These are phyloP conservation scores for Trebouxia sp. DNA, from an alignment of 139 green algal genomes.

Conservation along the genomic window DNA sequence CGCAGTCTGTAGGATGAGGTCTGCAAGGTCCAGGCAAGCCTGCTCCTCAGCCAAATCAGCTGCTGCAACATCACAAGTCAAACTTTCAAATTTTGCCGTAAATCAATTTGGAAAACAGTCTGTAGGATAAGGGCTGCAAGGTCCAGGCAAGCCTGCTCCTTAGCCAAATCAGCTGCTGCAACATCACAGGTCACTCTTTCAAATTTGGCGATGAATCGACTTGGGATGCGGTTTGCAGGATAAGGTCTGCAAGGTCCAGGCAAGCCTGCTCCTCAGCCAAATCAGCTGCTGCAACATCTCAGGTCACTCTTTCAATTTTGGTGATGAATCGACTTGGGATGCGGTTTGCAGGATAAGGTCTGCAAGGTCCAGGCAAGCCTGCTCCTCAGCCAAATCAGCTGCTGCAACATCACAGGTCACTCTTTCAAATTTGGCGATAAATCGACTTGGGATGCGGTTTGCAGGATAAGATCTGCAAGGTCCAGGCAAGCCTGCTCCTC, in stretches of 20 bases:
- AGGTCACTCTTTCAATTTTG: too few relatives aligned
- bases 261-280: constrained; percentile 31
- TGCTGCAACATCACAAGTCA: constrained; percentile 28
- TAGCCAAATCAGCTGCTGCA: constrained; percentile 25
- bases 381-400: constrained; percentile 28
- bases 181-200: too few relatives aligned
- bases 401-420: too few relatives aligned
- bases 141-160: constrained; percentile 32
- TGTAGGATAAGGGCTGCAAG: constrained; percentile 46
- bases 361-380: constrained; percentile 42
- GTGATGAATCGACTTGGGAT: background rate
- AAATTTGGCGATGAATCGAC: too few relatives aligned
- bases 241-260: constrained; percentile 43
- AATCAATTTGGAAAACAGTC: background rate
- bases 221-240: constrained; percentile 22
- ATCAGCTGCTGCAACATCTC: constrained; percentile 21
- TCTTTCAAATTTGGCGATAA: too few relatives aligned
- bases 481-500: constrained; percentile 25
- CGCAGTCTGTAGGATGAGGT: constrained; percentile 31
- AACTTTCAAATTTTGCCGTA: too few relatives aligned
- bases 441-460: background rate
- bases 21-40: constrained; percentile 42
- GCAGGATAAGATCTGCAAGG: constrained; percentile 43
- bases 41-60: constrained; percentile 28
- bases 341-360: constrained; percentile 32